Evolutionary conservation across 495 filamentous ascomycete genomes (phyloP).

Genomic region (Penicillium pulvis): DNA sequence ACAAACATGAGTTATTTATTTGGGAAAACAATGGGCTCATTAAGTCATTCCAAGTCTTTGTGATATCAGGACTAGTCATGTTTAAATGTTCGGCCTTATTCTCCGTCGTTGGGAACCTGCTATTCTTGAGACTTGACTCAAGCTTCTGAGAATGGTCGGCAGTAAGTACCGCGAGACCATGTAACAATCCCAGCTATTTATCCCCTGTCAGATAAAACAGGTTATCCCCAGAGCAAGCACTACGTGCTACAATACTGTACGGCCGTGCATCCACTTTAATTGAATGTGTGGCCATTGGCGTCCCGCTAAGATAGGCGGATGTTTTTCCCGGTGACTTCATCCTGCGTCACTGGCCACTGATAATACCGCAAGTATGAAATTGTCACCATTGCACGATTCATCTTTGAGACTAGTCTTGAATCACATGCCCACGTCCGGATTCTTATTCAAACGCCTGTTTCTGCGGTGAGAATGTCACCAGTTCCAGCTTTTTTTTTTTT

Average conservation of each 20-base stretch:
- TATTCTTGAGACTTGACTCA: background rate
- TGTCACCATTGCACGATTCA: background rate
- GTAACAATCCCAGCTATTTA: background rate
- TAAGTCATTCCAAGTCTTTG: too few species aligned
- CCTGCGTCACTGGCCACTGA: conserved; percentile 1
- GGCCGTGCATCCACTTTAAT: background rate
- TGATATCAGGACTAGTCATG: too few species aligned
- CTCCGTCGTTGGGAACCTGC: background rate
- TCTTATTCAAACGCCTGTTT: background rate
- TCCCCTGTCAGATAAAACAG: background rate
- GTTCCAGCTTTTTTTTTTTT: too few species aligned
- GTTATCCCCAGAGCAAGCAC: background rate
- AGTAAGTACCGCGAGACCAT: background rate
- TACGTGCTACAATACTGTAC: background rate
- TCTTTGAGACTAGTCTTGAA: background rate
- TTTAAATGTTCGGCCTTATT: background rate
- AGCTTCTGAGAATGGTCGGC: background rate
- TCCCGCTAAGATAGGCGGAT: background rate
- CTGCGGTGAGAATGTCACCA: background rate
- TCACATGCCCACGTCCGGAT: background rate
- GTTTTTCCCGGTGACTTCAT: conserved; percentile 3
- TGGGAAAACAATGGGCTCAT: too few species aligned
- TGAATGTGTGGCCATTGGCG: background rate
- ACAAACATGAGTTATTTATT: too few species aligned
- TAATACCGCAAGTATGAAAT: background rate